phyloP scores from a whole-genome alignment of 345 rosid species.

The Raphanus sativus region DNA sequence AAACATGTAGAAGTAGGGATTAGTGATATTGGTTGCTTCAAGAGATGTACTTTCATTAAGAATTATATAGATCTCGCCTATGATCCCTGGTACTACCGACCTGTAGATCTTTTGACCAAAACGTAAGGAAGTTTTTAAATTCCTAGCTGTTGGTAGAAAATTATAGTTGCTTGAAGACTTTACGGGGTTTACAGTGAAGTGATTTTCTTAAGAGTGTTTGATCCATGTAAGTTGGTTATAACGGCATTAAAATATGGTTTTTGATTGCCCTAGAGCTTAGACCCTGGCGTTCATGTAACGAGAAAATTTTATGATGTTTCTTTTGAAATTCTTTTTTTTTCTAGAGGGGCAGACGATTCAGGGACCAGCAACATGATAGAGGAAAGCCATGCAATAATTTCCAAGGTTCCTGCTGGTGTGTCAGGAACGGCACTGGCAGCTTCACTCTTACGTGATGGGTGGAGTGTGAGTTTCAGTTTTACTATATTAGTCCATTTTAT shows the following conservation, averaged over 20 bases:
- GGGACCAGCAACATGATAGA: conserved; percentile 49
- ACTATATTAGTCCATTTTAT: conserved; percentile 10
- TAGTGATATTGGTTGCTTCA: conserved; percentile 1
- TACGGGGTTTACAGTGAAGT: conserved; percentile 1
- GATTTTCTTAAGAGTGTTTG: conserved; percentile 15
- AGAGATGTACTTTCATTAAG: conserved; percentile 1
- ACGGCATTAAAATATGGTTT: neutral
- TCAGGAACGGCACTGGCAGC: conserved; percentile 97
- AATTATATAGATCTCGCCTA: neutral
- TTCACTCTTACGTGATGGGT: conserved; percentile 93
- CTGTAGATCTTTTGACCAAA: conserved; percentile 8
- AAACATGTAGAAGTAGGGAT: conserved; percentile 5
- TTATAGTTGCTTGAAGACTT: neutral
- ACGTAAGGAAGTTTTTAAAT: neutral
- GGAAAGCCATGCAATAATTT: conserved; percentile 50
- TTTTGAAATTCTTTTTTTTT: conserved; percentile 12
- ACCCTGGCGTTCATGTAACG: neutral
- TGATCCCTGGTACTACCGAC: conserved; percentile 10
- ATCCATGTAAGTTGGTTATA: neutral
- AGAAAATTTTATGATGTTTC: conserved; percentile 8
- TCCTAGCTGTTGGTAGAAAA: neutral
- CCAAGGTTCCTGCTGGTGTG: conserved; percentile 82
- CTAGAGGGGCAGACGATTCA: conserved; percentile 43
- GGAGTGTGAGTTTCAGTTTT: conserved; percentile 76
- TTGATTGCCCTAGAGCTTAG: conserved; percentile 1